Evolutionary conservation across 176 grass and related monocot species (phyloP).

Genomic region (Avena atlantica): DNA sequence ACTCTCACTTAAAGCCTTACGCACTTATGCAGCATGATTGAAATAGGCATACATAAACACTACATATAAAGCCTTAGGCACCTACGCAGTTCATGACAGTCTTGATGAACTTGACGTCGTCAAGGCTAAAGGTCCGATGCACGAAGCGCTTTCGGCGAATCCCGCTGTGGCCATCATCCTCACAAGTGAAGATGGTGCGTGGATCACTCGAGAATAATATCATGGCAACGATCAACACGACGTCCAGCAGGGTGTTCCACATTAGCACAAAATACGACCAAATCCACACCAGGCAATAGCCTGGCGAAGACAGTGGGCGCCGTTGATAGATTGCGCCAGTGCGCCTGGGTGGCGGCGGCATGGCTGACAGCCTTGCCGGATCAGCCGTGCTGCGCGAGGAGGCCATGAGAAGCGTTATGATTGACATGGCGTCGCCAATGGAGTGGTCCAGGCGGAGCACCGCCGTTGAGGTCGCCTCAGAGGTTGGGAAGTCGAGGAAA

Average conservation of each 20-base stretch:
- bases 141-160: not conserved
- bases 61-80: not conserved
- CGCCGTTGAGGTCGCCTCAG: slow-evolving; percentile 33
- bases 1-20: too few species aligned
- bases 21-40: too few species aligned
- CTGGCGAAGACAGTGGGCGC: not conserved
- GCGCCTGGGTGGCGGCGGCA: not conserved
- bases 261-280: slow-evolving; percentile 30
- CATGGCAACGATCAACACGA: slow-evolving; percentile 36
- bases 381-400: slow-evolving; percentile 53
- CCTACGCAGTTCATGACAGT: not conserved
- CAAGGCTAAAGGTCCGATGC: not conserved
- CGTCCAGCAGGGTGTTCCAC: slow-evolving; percentile 61
- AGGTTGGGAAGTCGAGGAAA: slow-evolving; percentile 64
- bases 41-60: too few species aligned
- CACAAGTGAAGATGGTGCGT: slow-evolving; percentile 47
- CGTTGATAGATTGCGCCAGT: not conserved
- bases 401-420: slow-evolving; percentile 58
- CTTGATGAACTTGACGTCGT: not conserved
- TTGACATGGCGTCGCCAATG: not conserved
- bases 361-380: not conserved
- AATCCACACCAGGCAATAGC: slow-evolving; percentile 9
- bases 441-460: slow-evolving; percentile 18
- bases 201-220: slow-evolving; percentile 50
- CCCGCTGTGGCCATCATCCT: too few species aligned